These are phyloP conservation scores for Zygosaccharomyces pseudobailii DNA, from an alignment of 1,139 yeast species.

Conservation along the genomic window DNA sequence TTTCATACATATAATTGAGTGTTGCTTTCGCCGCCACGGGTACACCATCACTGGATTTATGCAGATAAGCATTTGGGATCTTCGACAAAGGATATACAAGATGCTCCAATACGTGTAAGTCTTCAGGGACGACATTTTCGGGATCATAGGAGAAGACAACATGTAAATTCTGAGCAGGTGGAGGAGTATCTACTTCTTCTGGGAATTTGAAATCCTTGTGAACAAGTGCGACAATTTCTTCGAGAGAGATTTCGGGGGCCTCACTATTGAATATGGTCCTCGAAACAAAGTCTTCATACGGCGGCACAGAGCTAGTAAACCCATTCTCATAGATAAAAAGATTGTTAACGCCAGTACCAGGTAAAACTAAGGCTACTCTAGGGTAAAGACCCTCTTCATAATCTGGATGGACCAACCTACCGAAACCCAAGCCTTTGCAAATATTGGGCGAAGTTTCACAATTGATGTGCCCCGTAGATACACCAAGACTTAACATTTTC, in stretches of 20 bases:
- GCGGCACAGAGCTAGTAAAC: conserved; percentile 15
- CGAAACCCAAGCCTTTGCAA: conserved; percentile 49
- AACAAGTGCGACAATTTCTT: conserved; percentile 15
- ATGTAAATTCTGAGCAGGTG: conserved; percentile 40
- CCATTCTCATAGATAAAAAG: conserved; percentile 19
- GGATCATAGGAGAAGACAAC: conserved; percentile 54
- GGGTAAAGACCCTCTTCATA: conserved; percentile 29
- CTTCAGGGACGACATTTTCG: conserved; percentile 51
- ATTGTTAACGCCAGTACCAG: conserved; percentile 33
- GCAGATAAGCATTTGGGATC: conserved; percentile 52
- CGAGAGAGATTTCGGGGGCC: conserved; percentile 34
- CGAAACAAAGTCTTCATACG: conserved; percentile 36
- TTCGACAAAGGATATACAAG: conserved; percentile 54
- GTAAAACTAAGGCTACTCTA: conserved; percentile 39
- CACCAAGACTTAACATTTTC: conserved; percentile 37
- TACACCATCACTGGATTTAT: conserved; percentile 47
- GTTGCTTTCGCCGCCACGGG: conserved; percentile 41
- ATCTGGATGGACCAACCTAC: conserved; percentile 26
- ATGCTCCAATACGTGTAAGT: conserved; percentile 54
- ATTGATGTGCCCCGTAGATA: conserved; percentile 56
- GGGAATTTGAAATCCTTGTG: conserved; percentile 13
- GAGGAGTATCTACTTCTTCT: conserved; percentile 13
- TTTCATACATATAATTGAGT: conserved; percentile 40
- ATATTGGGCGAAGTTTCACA: conserved; percentile 47
- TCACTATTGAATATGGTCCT: conserved; percentile 36